Conservation (phyloP, 169 alveolate genomes). For the Eimeria maxima region DNA sequence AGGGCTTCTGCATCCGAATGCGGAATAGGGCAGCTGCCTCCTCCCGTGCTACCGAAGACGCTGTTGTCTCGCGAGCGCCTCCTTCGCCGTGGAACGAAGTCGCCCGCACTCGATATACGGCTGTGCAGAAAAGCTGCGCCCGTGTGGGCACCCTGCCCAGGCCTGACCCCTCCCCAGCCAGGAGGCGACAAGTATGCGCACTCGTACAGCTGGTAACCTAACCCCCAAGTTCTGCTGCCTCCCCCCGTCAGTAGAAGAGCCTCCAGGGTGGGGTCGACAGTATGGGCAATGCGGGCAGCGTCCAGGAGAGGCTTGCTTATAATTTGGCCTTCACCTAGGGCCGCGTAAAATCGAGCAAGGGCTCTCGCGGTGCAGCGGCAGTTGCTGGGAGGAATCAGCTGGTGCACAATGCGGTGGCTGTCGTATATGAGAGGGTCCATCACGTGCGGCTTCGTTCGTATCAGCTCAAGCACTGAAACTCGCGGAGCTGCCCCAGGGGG, state of each 20-base stretch:
- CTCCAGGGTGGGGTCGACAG: constrained; percentile 86
- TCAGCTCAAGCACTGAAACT: constrained; percentile 84
- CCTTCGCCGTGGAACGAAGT: background rate
- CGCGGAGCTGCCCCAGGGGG: constrained; percentile 73
- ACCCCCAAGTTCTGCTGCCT: constrained; percentile 86
- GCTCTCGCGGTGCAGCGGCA: constrained; percentile 87
- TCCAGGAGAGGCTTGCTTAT: constrained; percentile 74
- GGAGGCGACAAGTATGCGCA: constrained; percentile 70
- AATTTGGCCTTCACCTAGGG: constrained; percentile 79
- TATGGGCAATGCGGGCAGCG: constrained; percentile 71
- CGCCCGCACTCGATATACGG: constrained; percentile 15
- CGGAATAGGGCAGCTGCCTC: constrained; percentile 10
- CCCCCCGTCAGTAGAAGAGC: constrained; percentile 87
- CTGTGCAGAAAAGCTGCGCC: constrained; percentile 32
- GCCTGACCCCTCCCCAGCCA: constrained; percentile 55
- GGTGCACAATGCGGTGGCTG: constrained; percentile 83
- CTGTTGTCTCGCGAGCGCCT: constrained; percentile 4
- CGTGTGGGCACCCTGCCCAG: constrained; percentile 34
- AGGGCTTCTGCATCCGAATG: constrained; percentile 47
- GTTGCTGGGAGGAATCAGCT: constrained; percentile 87
- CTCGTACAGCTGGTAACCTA: constrained; percentile 88
- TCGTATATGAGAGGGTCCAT: constrained; percentile 87
- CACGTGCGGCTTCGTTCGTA: constrained; percentile 85
- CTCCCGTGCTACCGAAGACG: background rate
- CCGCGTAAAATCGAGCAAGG: constrained; percentile 83